Evolutionary conservation across 108 stramenopile genomes (phyloP).

Genomic region (Nitzschia sp.): DNA sequence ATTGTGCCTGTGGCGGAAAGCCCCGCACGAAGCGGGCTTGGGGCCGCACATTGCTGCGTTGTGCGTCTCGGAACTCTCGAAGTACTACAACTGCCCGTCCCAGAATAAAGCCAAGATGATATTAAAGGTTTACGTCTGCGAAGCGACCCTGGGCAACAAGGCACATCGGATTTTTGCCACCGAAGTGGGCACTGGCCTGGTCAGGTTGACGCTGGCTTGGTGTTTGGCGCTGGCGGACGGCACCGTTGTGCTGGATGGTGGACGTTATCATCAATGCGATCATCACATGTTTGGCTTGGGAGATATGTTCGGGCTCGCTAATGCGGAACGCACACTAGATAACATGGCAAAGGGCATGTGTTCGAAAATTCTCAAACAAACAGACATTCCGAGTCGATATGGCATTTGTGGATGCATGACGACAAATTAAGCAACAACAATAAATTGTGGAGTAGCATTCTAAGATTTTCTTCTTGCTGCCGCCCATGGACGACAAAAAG

Average conservation of each 20-base stretch:
- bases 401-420: neutral
- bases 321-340: constrained; percentile 3
- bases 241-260: constrained; percentile 7
- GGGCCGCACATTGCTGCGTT: neutral
- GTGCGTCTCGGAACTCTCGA: neutral
- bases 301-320: neutral
- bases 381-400: neutral
- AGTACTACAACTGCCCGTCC: neutral
- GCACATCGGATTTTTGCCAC: constrained; percentile 3
- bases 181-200: constrained; percentile 8
- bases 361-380: neutral
- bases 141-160: neutral
- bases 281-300: neutral
- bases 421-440: no score
- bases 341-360: constrained; percentile 13
- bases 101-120: constrained; percentile 1
- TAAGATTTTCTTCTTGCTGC: no score
- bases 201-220: constrained; percentile 2
- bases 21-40: neutral
- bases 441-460: no score
- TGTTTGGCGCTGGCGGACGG: constrained; percentile 4
- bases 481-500: no score
- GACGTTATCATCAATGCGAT: constrained; percentile 5
- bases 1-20: neutral
- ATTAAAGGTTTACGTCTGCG: constrained; percentile 1